Evolutionary conservation across 768 basidiomycete genomes (phyloP).

Genomic region (Leccinum ochraceum): DNA sequence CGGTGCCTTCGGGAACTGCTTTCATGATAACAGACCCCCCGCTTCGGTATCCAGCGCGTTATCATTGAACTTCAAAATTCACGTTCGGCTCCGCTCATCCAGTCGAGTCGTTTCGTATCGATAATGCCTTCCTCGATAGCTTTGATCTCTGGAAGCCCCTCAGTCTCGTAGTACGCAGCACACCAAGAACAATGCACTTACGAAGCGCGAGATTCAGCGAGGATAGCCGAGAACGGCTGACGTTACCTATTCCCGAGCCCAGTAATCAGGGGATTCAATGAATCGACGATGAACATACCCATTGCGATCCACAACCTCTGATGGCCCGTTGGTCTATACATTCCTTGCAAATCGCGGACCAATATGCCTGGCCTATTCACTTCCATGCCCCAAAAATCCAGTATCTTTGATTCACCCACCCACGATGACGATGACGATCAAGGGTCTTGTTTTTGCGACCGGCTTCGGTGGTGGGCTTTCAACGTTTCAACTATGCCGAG

Average conservation of each 20-base stretch:
- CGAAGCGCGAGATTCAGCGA: not conserved
- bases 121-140: not conserved
- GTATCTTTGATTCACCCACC: not conserved
- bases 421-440: slow-evolving; percentile 37
- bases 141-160: not conserved
- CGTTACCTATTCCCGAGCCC: not conserved
- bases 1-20: not conserved
- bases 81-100: not conserved
- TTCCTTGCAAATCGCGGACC: not conserved
- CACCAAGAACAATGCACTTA: too few species aligned
- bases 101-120: not conserved
- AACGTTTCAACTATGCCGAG: not conserved
- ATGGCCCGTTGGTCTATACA: not conserved
- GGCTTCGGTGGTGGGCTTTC: slow-evolving; percentile 49
- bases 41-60: not conserved
- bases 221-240: not conserved
- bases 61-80: not conserved
- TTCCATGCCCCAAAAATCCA: slow-evolving; percentile 50
- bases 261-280: not conserved
- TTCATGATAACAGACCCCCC: not conserved
- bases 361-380: slow-evolving; percentile 45
- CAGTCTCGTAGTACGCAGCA: too few species aligned
- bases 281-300: not conserved
- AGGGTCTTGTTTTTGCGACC: slow-evolving; percentile 58
- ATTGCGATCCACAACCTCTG: not conserved